Evolutionary conservation across 495 filamentous ascomycete genomes (phyloP).

Genomic region (Aspergillus indologenus): DNA sequence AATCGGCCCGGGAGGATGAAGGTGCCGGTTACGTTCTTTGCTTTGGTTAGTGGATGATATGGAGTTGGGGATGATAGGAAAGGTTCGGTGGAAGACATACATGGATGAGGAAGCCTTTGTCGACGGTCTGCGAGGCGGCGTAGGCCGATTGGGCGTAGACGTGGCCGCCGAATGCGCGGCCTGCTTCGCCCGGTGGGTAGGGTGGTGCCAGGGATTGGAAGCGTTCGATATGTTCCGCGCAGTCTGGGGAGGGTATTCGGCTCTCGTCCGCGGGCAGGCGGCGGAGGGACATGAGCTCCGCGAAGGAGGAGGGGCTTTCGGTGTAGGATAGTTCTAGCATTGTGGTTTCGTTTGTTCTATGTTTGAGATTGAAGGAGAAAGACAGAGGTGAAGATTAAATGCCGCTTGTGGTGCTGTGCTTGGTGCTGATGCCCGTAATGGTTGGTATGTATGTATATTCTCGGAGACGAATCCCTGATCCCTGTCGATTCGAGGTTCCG

Average conservation of each 20-base stretch:
- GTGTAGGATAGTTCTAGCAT: conserved; percentile 5
- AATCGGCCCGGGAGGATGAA: conserved; percentile 56
- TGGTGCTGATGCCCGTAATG: no score
- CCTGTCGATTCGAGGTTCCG: no score
- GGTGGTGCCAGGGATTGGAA: conserved; percentile 35
- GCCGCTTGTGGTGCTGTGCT: no score
- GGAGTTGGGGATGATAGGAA: not conserved
- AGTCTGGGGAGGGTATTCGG: no score
- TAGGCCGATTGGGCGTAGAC: conserved; percentile 65
- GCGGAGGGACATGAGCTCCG: conserved; percentile 35
- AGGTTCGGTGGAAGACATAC: conserved; percentile 44
- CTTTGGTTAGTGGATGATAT: not conserved
- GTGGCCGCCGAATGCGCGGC: conserved; percentile 58
- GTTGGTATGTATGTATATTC: no score
- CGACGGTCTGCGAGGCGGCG: conserved; percentile 56
- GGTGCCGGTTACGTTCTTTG: conserved; percentile 64
- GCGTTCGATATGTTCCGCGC: conserved; percentile 27
- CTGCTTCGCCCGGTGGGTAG: conserved; percentile 30
- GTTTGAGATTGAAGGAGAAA: no score
- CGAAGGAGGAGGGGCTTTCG: conserved; percentile 24
- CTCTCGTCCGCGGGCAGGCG: conserved; percentile 16
- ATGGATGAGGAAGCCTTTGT: conserved; percentile 54
- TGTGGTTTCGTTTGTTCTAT: not conserved
- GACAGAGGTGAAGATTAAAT: no score
- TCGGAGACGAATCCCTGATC: no score